Conservation (phyloP, 176 grass and related monocot species). For the Oryza meyeriana region DNA sequence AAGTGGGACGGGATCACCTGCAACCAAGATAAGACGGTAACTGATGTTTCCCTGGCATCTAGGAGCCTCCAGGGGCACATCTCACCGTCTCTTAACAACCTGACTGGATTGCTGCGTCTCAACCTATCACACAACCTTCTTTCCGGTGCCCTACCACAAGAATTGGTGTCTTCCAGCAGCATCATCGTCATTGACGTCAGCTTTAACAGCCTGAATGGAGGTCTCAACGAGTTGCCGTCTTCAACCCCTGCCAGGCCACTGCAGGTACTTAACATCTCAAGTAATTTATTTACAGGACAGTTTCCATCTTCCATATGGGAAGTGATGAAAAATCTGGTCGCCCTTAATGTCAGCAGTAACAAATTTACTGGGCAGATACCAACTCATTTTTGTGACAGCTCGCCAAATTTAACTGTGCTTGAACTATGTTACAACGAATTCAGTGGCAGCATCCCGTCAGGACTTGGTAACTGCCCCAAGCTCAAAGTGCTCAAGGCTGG, state of each 20-base stretch:
- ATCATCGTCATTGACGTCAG: slow-evolving; percentile 35
- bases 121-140: slow-evolving; percentile 36
- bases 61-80: slow-evolving; percentile 10
- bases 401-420: not conserved
- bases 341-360: slow-evolving; percentile 30
- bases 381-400: not conserved
- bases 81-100: not conserved
- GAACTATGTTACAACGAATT: slow-evolving; percentile 12
- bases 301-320: slow-evolving; percentile 13
- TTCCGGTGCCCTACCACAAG: not conserved
- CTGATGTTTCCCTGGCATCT: not conserved
- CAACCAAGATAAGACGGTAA: not conserved
- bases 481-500: not conserved
- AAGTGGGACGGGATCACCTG: slow-evolving; percentile 40
- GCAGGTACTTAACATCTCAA: slow-evolving; percentile 50
- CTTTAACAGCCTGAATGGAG: slow-evolving; percentile 34
- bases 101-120: not conserved
- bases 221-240: not conserved
- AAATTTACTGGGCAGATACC: slow-evolving; percentile 22
- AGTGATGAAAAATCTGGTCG: not conserved
- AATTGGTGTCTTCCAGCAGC: slow-evolving; percentile 25
- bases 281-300: slow-evolving; percentile 33
- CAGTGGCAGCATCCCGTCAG: not conserved
- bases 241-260: not conserved
- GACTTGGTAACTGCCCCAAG: slow-evolving; percentile 6